phyloP scores from a whole-genome alignment of 495 filamentous ascomycete species.

The Patellaria atrata region DNA sequence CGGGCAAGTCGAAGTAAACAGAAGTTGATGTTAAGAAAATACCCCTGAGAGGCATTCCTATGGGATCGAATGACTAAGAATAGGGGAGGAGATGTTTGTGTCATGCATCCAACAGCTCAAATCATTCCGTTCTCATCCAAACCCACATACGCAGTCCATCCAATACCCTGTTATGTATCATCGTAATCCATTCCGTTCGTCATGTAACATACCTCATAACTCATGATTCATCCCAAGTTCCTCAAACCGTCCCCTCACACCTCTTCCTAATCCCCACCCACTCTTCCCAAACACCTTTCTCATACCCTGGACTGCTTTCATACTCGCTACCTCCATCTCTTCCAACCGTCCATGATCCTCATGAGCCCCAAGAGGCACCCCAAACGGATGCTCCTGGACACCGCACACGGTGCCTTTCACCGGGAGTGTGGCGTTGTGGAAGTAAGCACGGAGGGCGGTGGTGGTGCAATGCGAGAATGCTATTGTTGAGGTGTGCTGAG shows the following conservation, averaged over 20 bases:
- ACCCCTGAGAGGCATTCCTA: no score
- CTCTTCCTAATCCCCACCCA: not conserved
- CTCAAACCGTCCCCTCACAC: no score
- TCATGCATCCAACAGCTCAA: no score
- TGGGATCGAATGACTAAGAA: no score
- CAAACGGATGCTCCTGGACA: not conserved
- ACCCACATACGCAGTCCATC: no score
- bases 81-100: no score
- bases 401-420: conserved; percentile 16
- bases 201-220: no score
- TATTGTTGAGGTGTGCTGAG: conserved; percentile 22
- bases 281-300: not conserved
- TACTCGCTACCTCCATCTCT: not conserved
- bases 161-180: no score
- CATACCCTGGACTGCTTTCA: not conserved
- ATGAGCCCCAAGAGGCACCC: not conserved
- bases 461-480: conserved; percentile 22
- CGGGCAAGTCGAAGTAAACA: conserved; percentile 18
- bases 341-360: not conserved
- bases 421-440: conserved; percentile 23
- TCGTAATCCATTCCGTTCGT: no score
- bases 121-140: no score
- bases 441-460: conserved; percentile 18
- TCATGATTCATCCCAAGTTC: no score
- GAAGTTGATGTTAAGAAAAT: conserved; percentile 1